Conservation (phyloP, 1,284 basidiomycete species). For the Heliocybe sulcata region DNA sequence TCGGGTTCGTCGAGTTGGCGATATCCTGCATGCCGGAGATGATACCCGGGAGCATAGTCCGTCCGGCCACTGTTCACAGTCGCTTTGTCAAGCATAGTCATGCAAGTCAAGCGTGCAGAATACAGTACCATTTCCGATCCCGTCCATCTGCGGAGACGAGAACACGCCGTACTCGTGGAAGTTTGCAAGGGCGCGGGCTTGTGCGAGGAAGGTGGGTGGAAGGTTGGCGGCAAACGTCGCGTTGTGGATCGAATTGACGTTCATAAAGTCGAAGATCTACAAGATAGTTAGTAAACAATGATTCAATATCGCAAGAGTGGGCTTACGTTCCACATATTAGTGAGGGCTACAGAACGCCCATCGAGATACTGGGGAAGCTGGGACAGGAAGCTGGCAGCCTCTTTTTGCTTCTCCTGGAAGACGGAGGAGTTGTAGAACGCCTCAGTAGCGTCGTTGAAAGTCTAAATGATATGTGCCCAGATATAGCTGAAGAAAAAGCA, state of each 20-base stretch:
- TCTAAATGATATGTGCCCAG: conserved; percentile 13
- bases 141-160: conserved; percentile 25
- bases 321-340: conserved; percentile 31
- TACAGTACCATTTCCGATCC: conserved; percentile 40
- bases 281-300: background rate
- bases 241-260: conserved; percentile 45
- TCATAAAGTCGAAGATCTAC: conserved; percentile 43
- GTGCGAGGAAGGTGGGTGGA: conserved; percentile 25
- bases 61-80: conserved; percentile 31
- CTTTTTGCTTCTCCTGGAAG: conserved; percentile 28
- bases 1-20: conserved; percentile 31
- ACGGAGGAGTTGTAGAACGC: conserved; percentile 23
- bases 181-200: conserved; percentile 38
- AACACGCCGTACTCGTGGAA: conserved; percentile 47
- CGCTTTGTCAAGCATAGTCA: background rate
- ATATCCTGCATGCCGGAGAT: conserved; percentile 33
- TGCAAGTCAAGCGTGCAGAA: no score
- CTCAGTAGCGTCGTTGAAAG: conserved; percentile 19
- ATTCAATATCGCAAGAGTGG: no score
- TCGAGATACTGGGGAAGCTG: conserved; percentile 31
- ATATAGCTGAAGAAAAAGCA: background rate
- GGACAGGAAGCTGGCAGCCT: conserved; percentile 31
- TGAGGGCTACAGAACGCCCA: conserved; percentile 29
- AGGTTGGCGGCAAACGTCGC: conserved; percentile 23
- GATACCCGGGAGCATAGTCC: conserved; percentile 36